Evolutionary conservation across 352 stramenopile species (phyloP).

Genomic region (Globisporangium carolinianum): DNA sequence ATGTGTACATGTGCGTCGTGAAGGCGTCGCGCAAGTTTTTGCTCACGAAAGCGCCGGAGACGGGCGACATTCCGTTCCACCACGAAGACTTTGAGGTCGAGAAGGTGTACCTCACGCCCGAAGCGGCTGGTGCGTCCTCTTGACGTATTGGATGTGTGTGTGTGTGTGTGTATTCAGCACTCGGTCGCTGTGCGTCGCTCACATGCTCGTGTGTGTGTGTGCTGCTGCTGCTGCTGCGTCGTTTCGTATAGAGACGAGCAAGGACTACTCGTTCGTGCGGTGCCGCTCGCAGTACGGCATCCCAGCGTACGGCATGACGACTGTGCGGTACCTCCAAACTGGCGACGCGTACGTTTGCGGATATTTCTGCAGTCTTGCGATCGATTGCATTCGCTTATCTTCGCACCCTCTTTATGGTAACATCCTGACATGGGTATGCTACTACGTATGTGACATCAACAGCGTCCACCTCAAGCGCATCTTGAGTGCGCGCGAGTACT

Average conservation of each 20-base stretch:
- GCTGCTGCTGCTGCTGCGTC: too few species aligned
- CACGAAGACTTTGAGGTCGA: slow-evolving; percentile 85
- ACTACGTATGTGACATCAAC: background rate
- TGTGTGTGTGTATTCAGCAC: too few species aligned
- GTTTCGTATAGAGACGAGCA: slow-evolving; percentile 44
- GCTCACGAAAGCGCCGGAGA: slow-evolving; percentile 32
- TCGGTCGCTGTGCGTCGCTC: background rate
- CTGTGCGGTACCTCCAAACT: slow-evolving; percentile 69
- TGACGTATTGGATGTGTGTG: background rate
- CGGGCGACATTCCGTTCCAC: slow-evolving; percentile 59
- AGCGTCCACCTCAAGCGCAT: slow-evolving; percentile 83
- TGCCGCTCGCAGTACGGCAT: slow-evolving; percentile 83
- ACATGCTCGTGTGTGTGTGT: background rate
- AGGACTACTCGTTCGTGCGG: slow-evolving; percentile 83
- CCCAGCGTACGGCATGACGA: slow-evolving; percentile 82
- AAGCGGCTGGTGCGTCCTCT: slow-evolving; percentile 33
- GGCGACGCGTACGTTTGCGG: slow-evolving; percentile 52
- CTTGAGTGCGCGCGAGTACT: slow-evolving; percentile 75
- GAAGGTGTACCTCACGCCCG: slow-evolving; percentile 78
- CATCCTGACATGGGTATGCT: background rate
- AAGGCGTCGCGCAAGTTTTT: slow-evolving; percentile 69
- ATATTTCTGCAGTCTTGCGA: too few species aligned
- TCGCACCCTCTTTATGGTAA: background rate
- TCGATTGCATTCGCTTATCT: too few species aligned
- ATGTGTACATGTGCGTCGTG: background rate